A percentile compares a stretch with the other conserved stretches of the same genome.
phyloP scores from a whole-genome alignment of 2,329 filamentous ascomycete genomes.

The Monilinia laxa region DNA sequence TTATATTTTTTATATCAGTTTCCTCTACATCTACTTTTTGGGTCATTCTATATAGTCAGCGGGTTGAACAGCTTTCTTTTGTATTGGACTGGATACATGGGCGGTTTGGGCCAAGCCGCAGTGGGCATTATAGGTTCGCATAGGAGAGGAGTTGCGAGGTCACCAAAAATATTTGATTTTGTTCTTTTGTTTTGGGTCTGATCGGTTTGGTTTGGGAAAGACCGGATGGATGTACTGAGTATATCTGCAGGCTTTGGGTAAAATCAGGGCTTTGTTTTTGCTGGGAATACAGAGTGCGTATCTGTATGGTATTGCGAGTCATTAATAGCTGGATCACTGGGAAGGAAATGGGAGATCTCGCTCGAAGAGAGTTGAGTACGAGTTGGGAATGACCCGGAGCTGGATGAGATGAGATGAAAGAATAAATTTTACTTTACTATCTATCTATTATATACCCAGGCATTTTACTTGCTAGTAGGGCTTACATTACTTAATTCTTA shows the following conservation, averaged over 20 bases:
- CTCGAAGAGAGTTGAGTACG: conserved; percentile 1
- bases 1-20: neutral
- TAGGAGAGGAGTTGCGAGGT: conserved; percentile 19
- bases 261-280: conserved; percentile 10
- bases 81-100: conserved; percentile 3
- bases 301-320: conserved; percentile 15
- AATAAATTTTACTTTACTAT: conserved; percentile 17
- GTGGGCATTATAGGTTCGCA: conserved; percentile 14
- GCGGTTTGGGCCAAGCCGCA: conserved; percentile 13
- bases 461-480: conserved; percentile 5
- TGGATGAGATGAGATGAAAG: conserved; percentile 18
- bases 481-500: conserved; percentile 13
- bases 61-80: conserved; percentile 6
- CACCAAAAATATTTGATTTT: conserved; percentile 7
- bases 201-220: conserved; percentile 4
- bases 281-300: conserved; percentile 6
- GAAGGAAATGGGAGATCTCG: conserved; percentile 7
- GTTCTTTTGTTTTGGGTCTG: conserved; percentile 12
- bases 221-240: conserved; percentile 2
- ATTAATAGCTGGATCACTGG: conserved; percentile 15
- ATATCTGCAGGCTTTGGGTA: conserved; percentile 3
- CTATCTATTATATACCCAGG: neutral
- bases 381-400: conserved; percentile 13
- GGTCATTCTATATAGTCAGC: neutral
- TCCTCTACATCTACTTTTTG: neutral